These are phyloP conservation scores for Botrytis squamosa DNA, from an alignment of 2,329 filamentous ascomycete genomes.

Conservation along the genomic window DNA sequence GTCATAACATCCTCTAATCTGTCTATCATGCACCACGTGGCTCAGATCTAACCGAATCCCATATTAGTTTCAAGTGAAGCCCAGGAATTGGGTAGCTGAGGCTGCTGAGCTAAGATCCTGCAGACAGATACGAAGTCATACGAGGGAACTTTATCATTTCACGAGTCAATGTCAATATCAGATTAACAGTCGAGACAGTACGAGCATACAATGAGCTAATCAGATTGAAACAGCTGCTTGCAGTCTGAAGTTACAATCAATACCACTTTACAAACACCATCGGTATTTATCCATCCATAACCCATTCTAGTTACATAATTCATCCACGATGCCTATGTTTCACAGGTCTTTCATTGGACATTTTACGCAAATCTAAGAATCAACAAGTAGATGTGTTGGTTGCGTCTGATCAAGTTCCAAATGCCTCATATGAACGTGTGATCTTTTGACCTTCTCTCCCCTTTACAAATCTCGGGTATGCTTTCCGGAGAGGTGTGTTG, in stretches of 20 bases:
- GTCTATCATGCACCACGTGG: not conserved
- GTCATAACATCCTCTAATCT: not conserved
- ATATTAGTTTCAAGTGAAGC: not conserved
- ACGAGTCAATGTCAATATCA: not conserved
- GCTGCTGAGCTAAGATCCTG: not conserved
- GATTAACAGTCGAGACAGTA: not conserved
- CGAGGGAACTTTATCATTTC: not conserved
- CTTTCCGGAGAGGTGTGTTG: not conserved
- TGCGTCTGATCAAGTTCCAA: not conserved
- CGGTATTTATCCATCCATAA: not conserved
- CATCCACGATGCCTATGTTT: not conserved
- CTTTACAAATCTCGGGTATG: not conserved
- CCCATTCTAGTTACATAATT: not conserved
- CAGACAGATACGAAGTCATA: not conserved
- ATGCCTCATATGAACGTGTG: not conserved
- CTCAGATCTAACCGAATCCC: not conserved
- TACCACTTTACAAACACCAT: not conserved
- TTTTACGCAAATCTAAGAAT: not conserved
- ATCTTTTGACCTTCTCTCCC: too few species aligned
- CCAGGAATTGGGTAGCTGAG: not conserved
- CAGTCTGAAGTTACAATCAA: not conserved
- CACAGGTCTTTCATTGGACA: not conserved
- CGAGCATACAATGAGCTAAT: not conserved
- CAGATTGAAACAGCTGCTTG: not conserved
- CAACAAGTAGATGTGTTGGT: not conserved